These are phyloP conservation scores for Peronosclerospora sorghi DNA, from an alignment of 352 stramenopile species.

Conservation along the genomic window DNA sequence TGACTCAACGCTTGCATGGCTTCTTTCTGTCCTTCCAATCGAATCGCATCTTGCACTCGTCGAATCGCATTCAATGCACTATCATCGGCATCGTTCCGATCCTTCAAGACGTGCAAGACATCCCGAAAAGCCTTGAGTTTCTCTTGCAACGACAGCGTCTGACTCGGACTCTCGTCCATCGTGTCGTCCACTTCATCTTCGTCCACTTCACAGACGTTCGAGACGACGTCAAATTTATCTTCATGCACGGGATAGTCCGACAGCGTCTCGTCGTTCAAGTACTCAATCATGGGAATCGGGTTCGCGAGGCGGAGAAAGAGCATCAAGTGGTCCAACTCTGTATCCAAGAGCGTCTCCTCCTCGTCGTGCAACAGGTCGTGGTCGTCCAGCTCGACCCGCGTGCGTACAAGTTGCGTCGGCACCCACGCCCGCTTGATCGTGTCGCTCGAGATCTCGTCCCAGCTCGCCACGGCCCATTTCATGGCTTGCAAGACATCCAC, in stretches of 20 bases:
- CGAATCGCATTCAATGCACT: constrained; percentile 40
- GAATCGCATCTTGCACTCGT: constrained; percentile 56
- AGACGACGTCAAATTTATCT: constrained; percentile 77
- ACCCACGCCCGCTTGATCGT: constrained; percentile 62
- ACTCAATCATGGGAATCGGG: constrained; percentile 49
- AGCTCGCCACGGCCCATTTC: constrained; percentile 61
- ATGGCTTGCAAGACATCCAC: constrained; percentile 69
- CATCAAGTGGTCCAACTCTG: constrained; percentile 54
- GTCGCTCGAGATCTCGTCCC: constrained; percentile 60
- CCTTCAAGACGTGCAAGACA: constrained; percentile 62
- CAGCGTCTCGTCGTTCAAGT: constrained; percentile 59
- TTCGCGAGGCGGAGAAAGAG: constrained; percentile 50
- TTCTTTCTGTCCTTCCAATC: constrained; percentile 31
- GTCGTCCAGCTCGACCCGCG: constrained; percentile 35
- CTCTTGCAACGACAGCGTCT: constrained; percentile 55
- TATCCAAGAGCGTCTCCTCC: constrained; percentile 46
- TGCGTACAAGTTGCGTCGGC: constrained; percentile 40
- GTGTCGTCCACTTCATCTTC: constrained; percentile 58
- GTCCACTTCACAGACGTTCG: constrained; percentile 46
- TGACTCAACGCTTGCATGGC: constrained; percentile 9
- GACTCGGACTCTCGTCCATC: constrained; percentile 22
- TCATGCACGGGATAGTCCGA: constrained; percentile 66
- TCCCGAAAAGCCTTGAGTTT: constrained; percentile 74
- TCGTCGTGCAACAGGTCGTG: constrained; percentile 45
- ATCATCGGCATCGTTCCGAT: constrained; percentile 54